Conservation (phyloP, 2,329 filamentous ascomycete species). For the Passalora sequoiae region DNA sequence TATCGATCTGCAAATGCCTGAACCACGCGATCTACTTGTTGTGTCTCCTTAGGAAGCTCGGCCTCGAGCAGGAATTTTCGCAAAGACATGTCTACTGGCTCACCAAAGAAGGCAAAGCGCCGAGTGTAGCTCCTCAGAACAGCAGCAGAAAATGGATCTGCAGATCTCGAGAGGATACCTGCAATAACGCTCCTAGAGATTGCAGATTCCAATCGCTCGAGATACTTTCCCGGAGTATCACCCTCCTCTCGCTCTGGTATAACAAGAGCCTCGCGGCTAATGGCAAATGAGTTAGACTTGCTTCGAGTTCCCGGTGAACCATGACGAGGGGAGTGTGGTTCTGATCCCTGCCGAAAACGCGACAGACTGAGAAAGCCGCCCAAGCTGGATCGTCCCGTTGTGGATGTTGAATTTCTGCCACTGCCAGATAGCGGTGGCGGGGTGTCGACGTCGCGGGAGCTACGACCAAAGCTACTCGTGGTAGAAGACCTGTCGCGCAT, state of each 20-base stretch:
- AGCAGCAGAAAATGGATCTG: conserved; percentile 74
- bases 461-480: conserved; percentile 72
- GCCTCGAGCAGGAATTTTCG: conserved; percentile 95
- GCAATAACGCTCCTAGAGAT: conserved; percentile 79
- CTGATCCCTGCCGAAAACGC: conserved; percentile 75
- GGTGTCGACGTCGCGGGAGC: conserved; percentile 66
- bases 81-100: conserved; percentile 96
- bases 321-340: conserved; percentile 60
- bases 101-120: conserved; percentile 88
- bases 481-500: conserved; percentile 80
- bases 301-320: conserved; percentile 70
- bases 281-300: conserved; percentile 76
- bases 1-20: conserved; percentile 95
- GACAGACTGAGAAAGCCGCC: conserved; percentile 77
- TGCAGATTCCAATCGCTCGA: conserved; percentile 74
- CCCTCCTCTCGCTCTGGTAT: conserved; percentile 78
- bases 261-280: conserved; percentile 63
- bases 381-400: conserved; percentile 82
- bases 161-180: conserved; percentile 77
- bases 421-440: conserved; percentile 53
- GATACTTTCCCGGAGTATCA: conserved; percentile 84
- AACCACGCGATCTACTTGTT: conserved; percentile 92
- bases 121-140: conserved; percentile 93
- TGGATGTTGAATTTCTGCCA: conserved; percentile 73
- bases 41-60: conserved; percentile 91